Base-by-base conservation (phyloP, 345 rosid genomes). In the Erysimum cheiranthoides region DNA sequence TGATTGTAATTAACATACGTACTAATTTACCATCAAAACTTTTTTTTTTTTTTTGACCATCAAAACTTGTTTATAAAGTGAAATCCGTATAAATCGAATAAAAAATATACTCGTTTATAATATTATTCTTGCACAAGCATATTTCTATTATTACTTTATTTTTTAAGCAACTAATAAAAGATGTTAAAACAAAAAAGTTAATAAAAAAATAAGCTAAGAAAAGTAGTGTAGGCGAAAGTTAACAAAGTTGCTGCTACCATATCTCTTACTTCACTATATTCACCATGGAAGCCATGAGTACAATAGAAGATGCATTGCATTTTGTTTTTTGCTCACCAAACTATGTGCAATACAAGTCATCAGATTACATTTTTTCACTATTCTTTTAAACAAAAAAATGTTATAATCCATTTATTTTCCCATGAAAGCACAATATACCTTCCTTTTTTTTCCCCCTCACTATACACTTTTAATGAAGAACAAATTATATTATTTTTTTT, bases 231-330 rank as follows among this genome's bases (percentile, higher is more conserved):
- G 39, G 10, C 10, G 10, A 36, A 36, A 93, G 93, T 97, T 64
- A 89, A 73, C 76, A 89, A 82, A 82, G 64, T 76, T 60, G 87
- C 97, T 65, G 96, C 87, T 53, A 91, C 96, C 92, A 28, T 93
- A 78, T 78, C 86, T 91, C 60, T 70, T 89, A 81, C 91, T 93
- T 58, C 96, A 93, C 79, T 86, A 91, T 79, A 91, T 93, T 65
- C 73, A 77, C 76, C 84, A n/a, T 85, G 13, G 93, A 93, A 46
- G 84, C 85, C 61, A 90, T 93, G 70, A 75, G 9, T 59, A 78
- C 91, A 17, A 88, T 93, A 52, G 91, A 88, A 85, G 86, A 89
- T 80, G 97, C 94, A 5, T 87, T 93, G 80, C 93, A 39, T 81
- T 81, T 79, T 89, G 81, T 89, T 83, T 65, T 86, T 88, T 56